Conservation (phyloP, 2,329 filamentous ascomycete species). For the Paraphoma sp. region DNA sequence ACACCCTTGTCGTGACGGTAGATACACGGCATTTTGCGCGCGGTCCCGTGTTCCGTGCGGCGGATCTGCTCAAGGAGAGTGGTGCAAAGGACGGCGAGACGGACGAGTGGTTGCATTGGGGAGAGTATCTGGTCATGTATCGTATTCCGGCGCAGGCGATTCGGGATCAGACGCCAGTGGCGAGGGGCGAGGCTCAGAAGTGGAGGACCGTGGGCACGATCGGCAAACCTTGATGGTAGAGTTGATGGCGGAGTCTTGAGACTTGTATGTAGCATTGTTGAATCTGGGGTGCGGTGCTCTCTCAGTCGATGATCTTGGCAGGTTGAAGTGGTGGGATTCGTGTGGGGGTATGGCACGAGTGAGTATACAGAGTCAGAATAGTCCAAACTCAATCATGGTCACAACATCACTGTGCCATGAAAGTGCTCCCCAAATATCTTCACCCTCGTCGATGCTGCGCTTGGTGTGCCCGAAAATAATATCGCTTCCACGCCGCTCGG, state of each 20-base stretch:
- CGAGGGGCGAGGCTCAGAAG: slow-evolving; percentile 19
- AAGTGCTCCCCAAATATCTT: not conserved
- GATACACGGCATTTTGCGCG: slow-evolving; percentile 39
- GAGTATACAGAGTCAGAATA: not conserved
- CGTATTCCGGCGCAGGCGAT: slow-evolving; percentile 42
- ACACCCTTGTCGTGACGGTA: slow-evolving; percentile 33
- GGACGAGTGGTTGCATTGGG: slow-evolving; percentile 36
- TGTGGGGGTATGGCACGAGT: not conserved
- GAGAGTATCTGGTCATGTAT: slow-evolving; percentile 46
- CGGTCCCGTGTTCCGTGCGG: slow-evolving; percentile 42
- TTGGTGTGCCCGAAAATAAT: not conserved
- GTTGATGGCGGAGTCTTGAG: no score
- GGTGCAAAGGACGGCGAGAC: slow-evolving; percentile 3
- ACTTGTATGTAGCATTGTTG: no score
- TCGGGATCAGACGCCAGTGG: slow-evolving; percentile 34
- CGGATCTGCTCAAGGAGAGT: slow-evolving; percentile 29
- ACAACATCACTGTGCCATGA: not conserved
- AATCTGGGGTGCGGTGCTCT: no score
- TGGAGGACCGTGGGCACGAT: slow-evolving; percentile 30
- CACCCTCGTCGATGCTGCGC: not conserved
- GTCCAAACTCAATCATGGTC: not conserved
- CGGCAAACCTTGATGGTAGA: slow-evolving; percentile 7
- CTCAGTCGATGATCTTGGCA: no score
- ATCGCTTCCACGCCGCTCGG: no score
- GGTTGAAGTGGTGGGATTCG: no score